These are phyloP conservation scores for Catunica adiposa DNA, from an alignment of 2,329 filamentous ascomycete genomes.

Conservation along the genomic window DNA sequence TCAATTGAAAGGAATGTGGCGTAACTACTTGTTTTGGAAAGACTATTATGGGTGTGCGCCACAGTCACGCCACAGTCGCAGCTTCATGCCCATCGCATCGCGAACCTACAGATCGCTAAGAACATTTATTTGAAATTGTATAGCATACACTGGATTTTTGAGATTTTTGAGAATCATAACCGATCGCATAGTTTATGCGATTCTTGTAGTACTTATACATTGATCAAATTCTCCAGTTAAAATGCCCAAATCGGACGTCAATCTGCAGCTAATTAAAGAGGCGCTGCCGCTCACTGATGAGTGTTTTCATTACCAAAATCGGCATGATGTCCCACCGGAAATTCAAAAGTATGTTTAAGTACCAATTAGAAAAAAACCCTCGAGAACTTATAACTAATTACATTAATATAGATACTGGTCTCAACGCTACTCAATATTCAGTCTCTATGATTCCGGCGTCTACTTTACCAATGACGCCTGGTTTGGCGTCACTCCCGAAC, in stretches of 20 bases:
- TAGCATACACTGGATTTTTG: background rate
- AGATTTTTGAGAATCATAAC: background rate
- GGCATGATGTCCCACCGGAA: slow-evolving; percentile 60
- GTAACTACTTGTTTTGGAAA: background rate
- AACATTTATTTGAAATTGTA: background rate
- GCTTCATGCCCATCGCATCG: slow-evolving; percentile 5
- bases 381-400: too few species aligned
- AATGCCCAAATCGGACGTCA: background rate
- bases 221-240: background rate
- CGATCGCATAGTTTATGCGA: background rate
- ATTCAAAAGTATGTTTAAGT: slow-evolving; percentile 54
- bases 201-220: background rate
- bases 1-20: slow-evolving; percentile 4
- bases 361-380: too few species aligned
- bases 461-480: slow-evolving; percentile 86
- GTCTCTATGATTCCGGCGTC: slow-evolving; percentile 71
- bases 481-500: slow-evolving; percentile 94
- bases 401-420: slow-evolving; percentile 65
- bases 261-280: background rate
- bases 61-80: slow-evolving; percentile 1
- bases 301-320: slow-evolving; percentile 58
- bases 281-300: slow-evolving; percentile 38
- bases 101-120: background rate
- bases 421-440: slow-evolving; percentile 77
- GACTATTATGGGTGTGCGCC: background rate